These are phyloP conservation scores for Phytophthora megakarya DNA, from an alignment of 352 stramenopile species.

Conservation along the genomic window DNA sequence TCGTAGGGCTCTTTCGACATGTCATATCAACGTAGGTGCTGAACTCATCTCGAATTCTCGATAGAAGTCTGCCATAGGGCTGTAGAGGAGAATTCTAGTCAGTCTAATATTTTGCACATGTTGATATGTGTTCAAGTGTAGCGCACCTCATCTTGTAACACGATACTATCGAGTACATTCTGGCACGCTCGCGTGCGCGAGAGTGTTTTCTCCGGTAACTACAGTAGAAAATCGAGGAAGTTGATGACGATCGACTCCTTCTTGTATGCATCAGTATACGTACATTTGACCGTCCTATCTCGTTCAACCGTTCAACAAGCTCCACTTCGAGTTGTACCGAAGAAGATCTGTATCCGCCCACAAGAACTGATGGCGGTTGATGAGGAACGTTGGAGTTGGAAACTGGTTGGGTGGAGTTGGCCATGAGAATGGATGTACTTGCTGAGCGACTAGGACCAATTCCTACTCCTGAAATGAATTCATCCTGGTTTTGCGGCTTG, in stretches of 20 bases:
- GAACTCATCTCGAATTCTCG: constrained; percentile 69
- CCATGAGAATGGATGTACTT: constrained; percentile 23
- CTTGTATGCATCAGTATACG: neutral
- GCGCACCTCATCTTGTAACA: constrained; percentile 65
- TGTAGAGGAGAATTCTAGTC: constrained; percentile 16
- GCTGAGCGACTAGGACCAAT: constrained; percentile 24
- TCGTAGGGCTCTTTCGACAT: constrained; percentile 26
- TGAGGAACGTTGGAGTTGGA: constrained; percentile 3
- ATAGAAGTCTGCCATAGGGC: constrained; percentile 57
- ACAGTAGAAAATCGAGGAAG: neutral
- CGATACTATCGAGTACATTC: constrained; percentile 52
- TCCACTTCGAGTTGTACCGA: constrained; percentile 67
- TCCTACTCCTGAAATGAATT: constrained; percentile 29
- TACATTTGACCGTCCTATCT: constrained; percentile 72
- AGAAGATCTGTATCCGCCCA: constrained; percentile 53
- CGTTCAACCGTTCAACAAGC: constrained; percentile 62
- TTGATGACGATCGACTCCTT: neutral
- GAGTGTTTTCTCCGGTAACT: constrained; percentile 64
- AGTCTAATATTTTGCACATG: neutral
- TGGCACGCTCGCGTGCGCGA: constrained; percentile 59
- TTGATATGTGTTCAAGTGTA: neutral
- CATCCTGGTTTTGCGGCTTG: constrained; percentile 32
- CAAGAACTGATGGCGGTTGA: constrained; percentile 19
- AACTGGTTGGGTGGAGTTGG: constrained; percentile 3
- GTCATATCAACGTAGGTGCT: constrained; percentile 49